Evolutionary conservation across 768 basidiomycete genomes (phyloP).

Genomic region (Phaffia tasmanica): DNA sequence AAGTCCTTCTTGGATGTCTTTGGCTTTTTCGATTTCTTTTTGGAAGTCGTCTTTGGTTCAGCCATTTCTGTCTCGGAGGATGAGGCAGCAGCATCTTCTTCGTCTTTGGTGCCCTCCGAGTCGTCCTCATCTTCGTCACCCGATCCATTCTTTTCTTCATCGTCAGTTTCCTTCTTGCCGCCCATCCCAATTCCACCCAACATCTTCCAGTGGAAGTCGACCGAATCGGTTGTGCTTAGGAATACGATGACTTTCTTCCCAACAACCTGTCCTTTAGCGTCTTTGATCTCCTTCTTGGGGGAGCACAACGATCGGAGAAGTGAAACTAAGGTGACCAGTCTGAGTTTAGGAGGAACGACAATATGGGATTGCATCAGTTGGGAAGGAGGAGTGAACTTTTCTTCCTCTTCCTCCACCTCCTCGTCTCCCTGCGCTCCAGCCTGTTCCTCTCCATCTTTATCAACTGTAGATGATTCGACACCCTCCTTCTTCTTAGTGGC

Average conservation of each 20-base stretch:
- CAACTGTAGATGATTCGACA: constrained; percentile 10
- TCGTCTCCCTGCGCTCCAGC: constrained; percentile 15
- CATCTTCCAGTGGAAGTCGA: constrained; percentile 89
- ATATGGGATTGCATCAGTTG: constrained; percentile 87
- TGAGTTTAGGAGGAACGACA: constrained; percentile 78
- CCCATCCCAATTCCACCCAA: constrained; percentile 64
- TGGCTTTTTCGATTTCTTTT: constrained; percentile 31
- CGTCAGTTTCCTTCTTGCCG: constrained; percentile 30
- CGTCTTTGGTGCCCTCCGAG: constrained; percentile 30
- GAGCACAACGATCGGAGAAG: constrained; percentile 58
- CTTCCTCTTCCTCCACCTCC: constrained; percentile 29
- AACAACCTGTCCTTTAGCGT: not conserved
- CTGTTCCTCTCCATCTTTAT: not conserved
- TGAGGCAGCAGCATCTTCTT: constrained; percentile 17
- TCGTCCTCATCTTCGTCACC: constrained; percentile 28
- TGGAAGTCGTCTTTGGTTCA: constrained; percentile 14
- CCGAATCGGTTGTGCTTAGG: constrained; percentile 91
- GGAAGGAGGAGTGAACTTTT: constrained; percentile 80
- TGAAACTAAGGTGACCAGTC: constrained; percentile 81
- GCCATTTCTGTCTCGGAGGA: constrained; percentile 1
- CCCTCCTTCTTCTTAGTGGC: constrained; percentile 28
- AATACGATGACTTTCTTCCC: constrained; percentile 82
- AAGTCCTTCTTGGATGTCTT: constrained; percentile 30
- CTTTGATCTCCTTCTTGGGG: constrained; percentile 14
- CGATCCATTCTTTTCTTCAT: constrained; percentile 28